Base-by-base conservation (phyloP, 306 rosid species). In the Rosa lucieae region DNA sequence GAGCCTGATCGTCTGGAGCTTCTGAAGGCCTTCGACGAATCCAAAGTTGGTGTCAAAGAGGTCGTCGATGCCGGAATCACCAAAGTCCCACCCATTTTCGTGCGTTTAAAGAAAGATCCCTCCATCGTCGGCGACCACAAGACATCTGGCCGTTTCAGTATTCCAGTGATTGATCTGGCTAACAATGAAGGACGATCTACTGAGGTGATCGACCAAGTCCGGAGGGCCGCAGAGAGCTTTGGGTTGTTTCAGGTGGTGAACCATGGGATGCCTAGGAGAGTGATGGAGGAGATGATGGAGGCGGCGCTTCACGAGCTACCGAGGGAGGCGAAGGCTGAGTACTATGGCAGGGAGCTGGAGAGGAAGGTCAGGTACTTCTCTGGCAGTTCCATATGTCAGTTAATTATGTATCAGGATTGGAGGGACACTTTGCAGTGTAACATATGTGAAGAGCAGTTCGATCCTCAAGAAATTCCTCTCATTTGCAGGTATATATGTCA, bases 211-310 rank as follows among this genome's bases (percentile, higher is more conserved):
- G 76, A 80, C 10, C 37, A 58, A 32, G 78, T 86, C 75, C 77
- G 81, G 58, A 18, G 3, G n/a, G 88, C 87, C 0, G 84, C 86
- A 1, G 88, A 78, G 55, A 74, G 67, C 1, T 77, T 68, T 21
- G 92, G 89, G 6, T 82, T 88, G 72, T 88, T 88, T 43, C 88
- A 80, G 76, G 87, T 86, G 73, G 82, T 86, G 78, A 88, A 88
- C 43, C 88, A 88, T 51, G 89, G 84, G 46, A 56, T 86, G 10
- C 78, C 81, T 4, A 0, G 35, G 44, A 49, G 63, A 13, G 46
- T 86, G 61, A 42, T 86, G 86, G 74, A 82, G 74, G 72, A 73
- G 49, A 51, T 72, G 85, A 1, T 84, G 67, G 70, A 6, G 68
- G 88, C 73, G 77, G 85, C 79, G 21, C 88, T 89, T 59, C 87